A percentile compares a stretch with the other conserved stretches of the same genome.
Evolutionary conservation across 805 yeast species (phyloP).

Genomic region (Saccharomycopsis fibuligera): DNA sequence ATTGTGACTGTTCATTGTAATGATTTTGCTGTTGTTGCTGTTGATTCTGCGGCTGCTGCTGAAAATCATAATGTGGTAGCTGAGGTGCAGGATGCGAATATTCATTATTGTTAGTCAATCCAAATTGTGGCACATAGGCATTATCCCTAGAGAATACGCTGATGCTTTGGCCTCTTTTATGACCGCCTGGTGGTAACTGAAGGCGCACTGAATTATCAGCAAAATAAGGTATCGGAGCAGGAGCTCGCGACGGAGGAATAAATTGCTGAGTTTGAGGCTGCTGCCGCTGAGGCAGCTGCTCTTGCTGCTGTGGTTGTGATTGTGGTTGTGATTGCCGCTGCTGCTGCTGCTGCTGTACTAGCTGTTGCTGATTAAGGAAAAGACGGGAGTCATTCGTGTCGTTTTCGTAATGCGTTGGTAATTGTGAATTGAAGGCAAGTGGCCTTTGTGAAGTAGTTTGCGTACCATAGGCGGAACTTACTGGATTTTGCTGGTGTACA

Average conservation of each 20-base stretch:
- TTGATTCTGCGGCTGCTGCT: too few relatives aligned
- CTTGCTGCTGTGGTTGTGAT: neutral
- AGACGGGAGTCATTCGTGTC: too few relatives aligned
- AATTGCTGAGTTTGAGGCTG: slow-evolving; percentile 15
- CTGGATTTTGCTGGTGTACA: slow-evolving; percentile 4
- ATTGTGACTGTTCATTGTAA: slow-evolving; percentile 30
- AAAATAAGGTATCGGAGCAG: slow-evolving; percentile 35
- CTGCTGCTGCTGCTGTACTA: too few relatives aligned
- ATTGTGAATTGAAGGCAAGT: slow-evolving; percentile 26
- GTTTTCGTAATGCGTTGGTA: slow-evolving; percentile 46
- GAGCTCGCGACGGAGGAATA: slow-evolving; percentile 40
- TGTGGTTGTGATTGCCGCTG: neutral
- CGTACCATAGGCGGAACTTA: too few relatives aligned
- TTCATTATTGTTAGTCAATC: too few relatives aligned
- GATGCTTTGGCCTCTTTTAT: slow-evolving; percentile 22
- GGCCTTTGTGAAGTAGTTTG: neutral
- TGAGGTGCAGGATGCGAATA: too few relatives aligned
- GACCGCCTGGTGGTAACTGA: slow-evolving; percentile 1
- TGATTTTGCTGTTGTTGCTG: slow-evolving; percentile 29
- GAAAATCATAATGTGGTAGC: too few relatives aligned
- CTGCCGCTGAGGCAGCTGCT: neutral
- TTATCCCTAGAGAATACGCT: too few relatives aligned
- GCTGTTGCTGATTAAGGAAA: too few relatives aligned
- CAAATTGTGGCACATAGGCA: too few relatives aligned
- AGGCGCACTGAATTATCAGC: slow-evolving; percentile 22